These are phyloP conservation scores for Fusarium mundagurra DNA, from an alignment of 2,329 filamentous ascomycete species.

Conservation along the genomic window DNA sequence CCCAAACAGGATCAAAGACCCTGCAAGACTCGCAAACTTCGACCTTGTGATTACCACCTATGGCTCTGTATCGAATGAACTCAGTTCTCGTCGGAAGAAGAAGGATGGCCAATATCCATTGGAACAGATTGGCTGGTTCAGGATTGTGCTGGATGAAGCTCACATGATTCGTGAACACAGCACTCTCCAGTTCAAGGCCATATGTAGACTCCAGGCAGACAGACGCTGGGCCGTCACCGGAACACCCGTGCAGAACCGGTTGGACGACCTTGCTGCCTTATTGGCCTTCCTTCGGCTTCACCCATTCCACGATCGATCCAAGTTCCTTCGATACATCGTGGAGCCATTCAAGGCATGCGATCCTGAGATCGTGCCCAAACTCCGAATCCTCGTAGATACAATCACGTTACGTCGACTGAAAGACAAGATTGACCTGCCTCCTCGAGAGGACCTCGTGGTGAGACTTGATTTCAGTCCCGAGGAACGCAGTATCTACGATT, in stretches of 20 bases:
- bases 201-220: constrained; percentile 80
- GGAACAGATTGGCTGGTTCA: constrained; percentile 87
- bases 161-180: constrained; percentile 91
- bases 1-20: constrained; percentile 74
- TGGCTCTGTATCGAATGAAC: constrained; percentile 84
- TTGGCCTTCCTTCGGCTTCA: constrained; percentile 85
- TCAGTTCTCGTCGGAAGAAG: constrained; percentile 69
- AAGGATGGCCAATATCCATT: constrained; percentile 72
- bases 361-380: constrained; percentile 81
- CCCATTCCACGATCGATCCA: constrained; percentile 82
- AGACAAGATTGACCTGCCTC: constrained; percentile 86
- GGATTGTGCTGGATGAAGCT: constrained; percentile 92
- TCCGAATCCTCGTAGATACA: constrained; percentile 91
- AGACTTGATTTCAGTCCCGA: constrained; percentile 78
- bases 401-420: constrained; percentile 92
- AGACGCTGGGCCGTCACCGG: constrained; percentile 97
- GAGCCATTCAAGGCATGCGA: constrained; percentile 89
- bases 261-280: constrained; percentile 89
- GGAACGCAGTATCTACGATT: constrained; percentile 82
- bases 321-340: constrained; percentile 83
- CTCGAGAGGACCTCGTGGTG: constrained; percentile 76
- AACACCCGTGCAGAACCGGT: constrained; percentile 91
- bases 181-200: constrained; percentile 84
- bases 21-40: constrained; percentile 73
- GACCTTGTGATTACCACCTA: constrained; percentile 95